These are phyloP conservation scores for Eleusine indica DNA, from an alignment of 176 grass and related monocot species.

Conservation along the genomic window DNA sequence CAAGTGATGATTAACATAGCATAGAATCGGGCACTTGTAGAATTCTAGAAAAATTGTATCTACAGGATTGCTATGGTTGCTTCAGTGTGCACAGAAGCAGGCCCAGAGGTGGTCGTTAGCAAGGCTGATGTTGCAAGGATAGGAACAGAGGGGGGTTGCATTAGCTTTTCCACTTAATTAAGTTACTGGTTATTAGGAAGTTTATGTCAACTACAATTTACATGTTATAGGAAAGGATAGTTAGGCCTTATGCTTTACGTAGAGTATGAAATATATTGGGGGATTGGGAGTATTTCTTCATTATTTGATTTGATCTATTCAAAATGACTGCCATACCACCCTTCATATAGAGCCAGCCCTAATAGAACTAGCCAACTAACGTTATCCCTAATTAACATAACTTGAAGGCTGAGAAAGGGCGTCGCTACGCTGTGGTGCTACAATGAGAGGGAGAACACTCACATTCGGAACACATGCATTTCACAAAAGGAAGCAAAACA, in stretches of 20 bases:
- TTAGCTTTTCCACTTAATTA: not conserved
- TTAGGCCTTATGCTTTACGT: no score
- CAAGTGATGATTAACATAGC: not conserved
- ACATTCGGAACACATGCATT: not conserved
- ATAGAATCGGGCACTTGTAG: not conserved
- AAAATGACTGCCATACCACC: no score
- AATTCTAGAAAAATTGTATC: not conserved
- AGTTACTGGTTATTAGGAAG: not conserved
- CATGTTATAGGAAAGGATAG: not conserved
- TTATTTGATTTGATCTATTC: no score
- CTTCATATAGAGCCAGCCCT: no score
- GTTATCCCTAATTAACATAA: no score
- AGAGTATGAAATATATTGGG: no score
- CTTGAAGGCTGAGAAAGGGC: no score
- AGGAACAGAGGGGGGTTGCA: not conserved
- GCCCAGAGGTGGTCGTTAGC: not conserved
- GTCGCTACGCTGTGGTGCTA: no score
- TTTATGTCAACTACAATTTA: not conserved
- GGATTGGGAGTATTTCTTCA: no score
- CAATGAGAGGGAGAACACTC: not conserved
- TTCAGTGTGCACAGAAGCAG: not conserved
- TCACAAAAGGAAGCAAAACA: not conserved
- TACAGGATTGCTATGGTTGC: not conserved
- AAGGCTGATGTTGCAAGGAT: not conserved
- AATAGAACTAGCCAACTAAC: no score